Evolutionary conservation across 441 rosid species (phyloP).

Genomic region (Lepidium campestre): DNA sequence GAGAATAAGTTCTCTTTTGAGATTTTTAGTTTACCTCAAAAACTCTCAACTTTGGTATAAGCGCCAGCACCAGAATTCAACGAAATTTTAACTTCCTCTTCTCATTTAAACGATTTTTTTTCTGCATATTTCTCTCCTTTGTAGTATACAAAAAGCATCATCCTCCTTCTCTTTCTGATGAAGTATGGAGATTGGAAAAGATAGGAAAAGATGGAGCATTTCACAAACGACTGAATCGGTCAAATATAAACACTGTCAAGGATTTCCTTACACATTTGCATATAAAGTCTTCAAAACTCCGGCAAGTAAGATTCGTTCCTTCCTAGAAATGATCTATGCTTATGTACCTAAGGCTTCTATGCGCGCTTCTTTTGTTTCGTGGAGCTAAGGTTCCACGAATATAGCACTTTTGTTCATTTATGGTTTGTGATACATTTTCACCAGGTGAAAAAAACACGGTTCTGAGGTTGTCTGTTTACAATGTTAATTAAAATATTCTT

Average conservation of each 20-base stretch:
- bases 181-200: conserved; percentile 97
- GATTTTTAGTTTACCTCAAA: not conserved
- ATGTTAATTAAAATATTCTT: not conserved
- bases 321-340: not conserved
- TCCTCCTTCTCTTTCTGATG: conserved; percentile 78
- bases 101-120: not conserved
- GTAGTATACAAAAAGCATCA: conserved; percentile 95
- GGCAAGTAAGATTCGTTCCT: conserved; percentile 45
- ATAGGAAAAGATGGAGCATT: conserved; percentile 99
- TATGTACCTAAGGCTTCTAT: not conserved
- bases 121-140: conserved; percentile 3
- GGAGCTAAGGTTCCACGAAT: not conserved
- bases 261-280: conserved; percentile 70
- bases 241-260: conserved; percentile 66
- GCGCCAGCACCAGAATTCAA: not conserved
- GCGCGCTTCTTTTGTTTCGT: not conserved
- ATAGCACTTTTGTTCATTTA: not conserved
- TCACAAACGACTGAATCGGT: conserved; percentile 69
- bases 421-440: not conserved
- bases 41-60: not conserved
- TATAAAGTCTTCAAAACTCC: conserved; percentile 67
- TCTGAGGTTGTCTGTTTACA: not conserved
- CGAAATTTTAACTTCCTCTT: not conserved
- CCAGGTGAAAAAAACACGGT: not conserved
- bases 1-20: not conserved